Percentiles rank a stretch among this genome's conserved stretches.
Conservation (phyloP, 805 yeast species). For the Candida ascalaphidarum region DNA sequence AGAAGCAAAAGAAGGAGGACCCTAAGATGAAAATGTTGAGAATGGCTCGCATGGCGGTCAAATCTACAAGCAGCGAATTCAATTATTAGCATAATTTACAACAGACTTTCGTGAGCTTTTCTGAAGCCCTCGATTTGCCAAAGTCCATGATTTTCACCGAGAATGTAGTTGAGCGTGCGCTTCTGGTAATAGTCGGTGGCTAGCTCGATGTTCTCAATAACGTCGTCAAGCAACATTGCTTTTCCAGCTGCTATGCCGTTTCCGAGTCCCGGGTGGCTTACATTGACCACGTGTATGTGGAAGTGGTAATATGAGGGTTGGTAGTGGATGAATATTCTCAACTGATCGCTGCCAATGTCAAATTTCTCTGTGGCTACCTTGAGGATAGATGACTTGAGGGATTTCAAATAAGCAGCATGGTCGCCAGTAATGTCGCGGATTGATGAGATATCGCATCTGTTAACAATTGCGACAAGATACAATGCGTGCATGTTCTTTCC, state of each 20-base stretch:
- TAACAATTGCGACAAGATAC: slow-evolving; percentile 71
- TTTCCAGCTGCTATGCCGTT: slow-evolving; percentile 67
- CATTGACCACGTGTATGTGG: slow-evolving; percentile 83
- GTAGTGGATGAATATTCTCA: slow-evolving; percentile 80
- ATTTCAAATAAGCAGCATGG: slow-evolving; percentile 53
- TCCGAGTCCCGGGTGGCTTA: slow-evolving; percentile 59
- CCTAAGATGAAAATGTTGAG: slow-evolving; percentile 68
- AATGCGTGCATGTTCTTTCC: slow-evolving; percentile 57
- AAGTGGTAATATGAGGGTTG: slow-evolving; percentile 96
- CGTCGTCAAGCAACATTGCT: slow-evolving; percentile 73
- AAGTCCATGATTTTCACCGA: slow-evolving; percentile 73
- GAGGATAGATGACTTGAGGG: slow-evolving; percentile 37
- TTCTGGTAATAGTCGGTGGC: slow-evolving; percentile 51
- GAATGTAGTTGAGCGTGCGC: slow-evolving; percentile 52
- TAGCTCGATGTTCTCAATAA: slow-evolving; percentile 60
- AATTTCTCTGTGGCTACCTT: slow-evolving; percentile 30
- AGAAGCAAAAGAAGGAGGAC: slow-evolving; percentile 49
- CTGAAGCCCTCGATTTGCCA: slow-evolving; percentile 39
- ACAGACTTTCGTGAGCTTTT: slow-evolving; percentile 3
- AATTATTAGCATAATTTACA: slow-evolving; percentile 33
- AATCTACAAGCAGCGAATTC: slow-evolving; percentile 63
- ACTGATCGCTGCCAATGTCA: slow-evolving; percentile 42
- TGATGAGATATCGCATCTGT: slow-evolving; percentile 58
- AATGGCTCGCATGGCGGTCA: slow-evolving; percentile 63
- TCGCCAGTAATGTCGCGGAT: slow-evolving; percentile 60